Conservation (phyloP, 768 basidiomycete species). For the Gymnopilus dilepis region DNA sequence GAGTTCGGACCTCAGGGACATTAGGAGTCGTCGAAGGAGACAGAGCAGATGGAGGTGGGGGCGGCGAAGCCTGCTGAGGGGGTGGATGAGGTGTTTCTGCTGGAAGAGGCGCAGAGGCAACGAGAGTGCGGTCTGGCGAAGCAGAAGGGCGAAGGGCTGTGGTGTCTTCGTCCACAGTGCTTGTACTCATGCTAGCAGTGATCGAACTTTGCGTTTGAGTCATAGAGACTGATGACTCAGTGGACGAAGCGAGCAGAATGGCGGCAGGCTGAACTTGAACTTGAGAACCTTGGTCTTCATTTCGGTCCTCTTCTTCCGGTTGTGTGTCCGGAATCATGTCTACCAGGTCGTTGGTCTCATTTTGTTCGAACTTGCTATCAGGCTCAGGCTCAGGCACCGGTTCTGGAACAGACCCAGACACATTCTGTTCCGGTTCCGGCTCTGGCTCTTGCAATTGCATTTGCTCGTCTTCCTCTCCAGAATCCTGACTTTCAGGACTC, state of each 20-base stretch:
- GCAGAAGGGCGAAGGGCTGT: neutral
- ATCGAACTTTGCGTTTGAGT: neutral
- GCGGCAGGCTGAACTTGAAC: neutral
- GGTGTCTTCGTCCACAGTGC: neutral
- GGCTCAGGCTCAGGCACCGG: too few species aligned
- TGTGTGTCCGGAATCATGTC: too few species aligned
- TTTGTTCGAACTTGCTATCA: too few species aligned
- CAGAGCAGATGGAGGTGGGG: neutral
- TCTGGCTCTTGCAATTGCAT: too few species aligned
- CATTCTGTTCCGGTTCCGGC: too few species aligned
- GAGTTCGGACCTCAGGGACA: neutral
- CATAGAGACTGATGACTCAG: neutral
- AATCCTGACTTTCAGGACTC: slow-evolving; percentile 20
- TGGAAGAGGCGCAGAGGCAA: neutral
- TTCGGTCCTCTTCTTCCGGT: neutral
- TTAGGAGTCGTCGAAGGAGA: neutral
- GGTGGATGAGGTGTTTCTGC: too few species aligned
- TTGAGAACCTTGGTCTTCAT: neutral
- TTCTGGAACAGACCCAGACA: too few species aligned
- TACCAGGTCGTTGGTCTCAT: too few species aligned
- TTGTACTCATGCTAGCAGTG: neutral
- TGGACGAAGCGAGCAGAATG: neutral
- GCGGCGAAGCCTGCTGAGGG: too few species aligned
- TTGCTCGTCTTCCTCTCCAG: slow-evolving; percentile 2
- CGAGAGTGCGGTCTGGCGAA: neutral